Evolutionary conservation across 2,329 filamentous ascomycete species (phyloP), one percentile per base, ranked within the genome.

Genomic region (Cytospora piceae): DNA sequence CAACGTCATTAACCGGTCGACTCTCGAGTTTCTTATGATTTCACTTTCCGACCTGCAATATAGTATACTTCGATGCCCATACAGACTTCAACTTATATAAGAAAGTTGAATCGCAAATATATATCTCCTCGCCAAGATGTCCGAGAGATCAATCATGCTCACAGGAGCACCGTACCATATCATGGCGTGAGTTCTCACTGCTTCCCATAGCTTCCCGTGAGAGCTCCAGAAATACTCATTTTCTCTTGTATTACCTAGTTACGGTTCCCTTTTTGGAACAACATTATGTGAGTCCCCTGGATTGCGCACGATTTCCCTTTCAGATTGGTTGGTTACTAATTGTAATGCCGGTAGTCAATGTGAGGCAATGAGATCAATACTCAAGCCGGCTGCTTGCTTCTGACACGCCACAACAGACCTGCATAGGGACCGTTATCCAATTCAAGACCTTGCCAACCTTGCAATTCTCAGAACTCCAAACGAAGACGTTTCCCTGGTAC

Each of bases 191-290:
- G 60, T 68, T 58, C 32, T 64, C 42, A 46, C 27, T 27, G 56
- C 58, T 27, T 57, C 14, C 4, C 51, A 3, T 39, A n/a, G 11
- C 12, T 20, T 29, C 9, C 17, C 39, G 6, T 20, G 9, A 32
- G 15, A 27, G 14, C 20, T 24, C 14, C 22, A 12, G 64, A 37
- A 32, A 67, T 61, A n/a, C 65, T 67, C 59, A 67, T 63, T 67
- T 56, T 24, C 69, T 53, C 42, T 8, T 42, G 39, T 42, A 2
- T 42, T 71, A n/a, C n/a, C n/a, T n/a, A 95, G 92, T 75, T 97
- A 96, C 79, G 93, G 93, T 70, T 93, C 92, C 24, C 85, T 98
- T 58, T 82, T 98, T 17, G 95, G 95, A 69, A 90, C 90, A 32
- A 91, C 93, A 49, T 84, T 97, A 76, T 98, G 93, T 79, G 93